A percentile compares a stretch with the other conserved stretches of the same genome.
Evolutionary conservation across 2,329 filamentous ascomycete species (phyloP).

Genomic region (Colletotrichum coccodes): DNA sequence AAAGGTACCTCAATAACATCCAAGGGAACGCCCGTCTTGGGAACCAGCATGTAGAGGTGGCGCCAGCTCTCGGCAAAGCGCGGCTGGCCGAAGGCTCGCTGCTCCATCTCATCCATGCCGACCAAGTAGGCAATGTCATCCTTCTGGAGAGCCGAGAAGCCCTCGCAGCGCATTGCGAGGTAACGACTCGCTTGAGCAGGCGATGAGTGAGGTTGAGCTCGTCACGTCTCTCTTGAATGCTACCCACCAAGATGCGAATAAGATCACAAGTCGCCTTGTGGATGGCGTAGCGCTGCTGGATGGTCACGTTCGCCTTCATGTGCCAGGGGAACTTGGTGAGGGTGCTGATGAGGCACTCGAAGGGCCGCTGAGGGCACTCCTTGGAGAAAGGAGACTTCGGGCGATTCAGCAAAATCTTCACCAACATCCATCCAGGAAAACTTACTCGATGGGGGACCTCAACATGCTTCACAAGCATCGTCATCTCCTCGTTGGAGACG

Average conservation of each 20-base stretch:
- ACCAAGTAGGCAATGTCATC: constrained; percentile 63
- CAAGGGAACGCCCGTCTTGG: constrained; percentile 57
- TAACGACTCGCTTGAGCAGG: constrained; percentile 63
- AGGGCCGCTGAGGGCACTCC: constrained; percentile 72
- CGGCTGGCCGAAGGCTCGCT: constrained; percentile 57
- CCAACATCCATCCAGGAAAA: constrained; percentile 31
- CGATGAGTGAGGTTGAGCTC: constrained; percentile 59
- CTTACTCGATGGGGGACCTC: constrained; percentile 71
- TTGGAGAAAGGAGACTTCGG: constrained; percentile 68
- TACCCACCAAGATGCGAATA: constrained; percentile 39
- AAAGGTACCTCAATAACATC: constrained; percentile 64
- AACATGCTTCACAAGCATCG: constrained; percentile 71
- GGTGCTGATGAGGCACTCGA: constrained; percentile 73
- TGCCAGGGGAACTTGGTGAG: constrained; percentile 73
- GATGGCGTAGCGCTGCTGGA: constrained; percentile 64
- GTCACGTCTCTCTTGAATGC: constrained; percentile 45
- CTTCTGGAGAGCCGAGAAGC: constrained; percentile 71
- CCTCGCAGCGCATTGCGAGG: constrained; percentile 66
- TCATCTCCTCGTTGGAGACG: constrained; percentile 70
- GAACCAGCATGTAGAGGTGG: constrained; percentile 61
- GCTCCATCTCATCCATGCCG: constrained; percentile 46
- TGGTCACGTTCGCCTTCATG: constrained; percentile 64
- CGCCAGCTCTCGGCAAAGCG: constrained; percentile 59
- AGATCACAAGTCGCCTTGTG: constrained; percentile 62
- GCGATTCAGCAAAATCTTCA: not conserved